Percentiles rank a stretch among this genome's conserved stretches.
These are phyloP conservation scores for Astragalus membranaceus DNA, from an alignment of 306 rosid species.

Conservation along the genomic window DNA sequence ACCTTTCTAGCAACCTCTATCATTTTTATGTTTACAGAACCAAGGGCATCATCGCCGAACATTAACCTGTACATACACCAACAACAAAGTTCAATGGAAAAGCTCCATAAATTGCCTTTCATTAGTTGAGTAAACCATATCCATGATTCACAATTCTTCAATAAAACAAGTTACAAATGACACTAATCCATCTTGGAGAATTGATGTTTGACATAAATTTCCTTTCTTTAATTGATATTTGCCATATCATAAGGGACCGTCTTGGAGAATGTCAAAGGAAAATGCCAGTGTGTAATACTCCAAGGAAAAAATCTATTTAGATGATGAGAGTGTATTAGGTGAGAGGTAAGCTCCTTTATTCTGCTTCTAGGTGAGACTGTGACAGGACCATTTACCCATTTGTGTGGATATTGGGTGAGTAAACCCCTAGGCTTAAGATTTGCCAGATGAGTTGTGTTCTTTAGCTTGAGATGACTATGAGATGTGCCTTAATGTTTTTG, in stretches of 20 bases:
- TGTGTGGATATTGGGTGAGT: not conserved
- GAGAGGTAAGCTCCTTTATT: too few relatives aligned
- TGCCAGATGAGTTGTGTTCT: not conserved
- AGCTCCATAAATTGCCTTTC: not conserved
- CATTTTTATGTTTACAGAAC: constrained; percentile 79
- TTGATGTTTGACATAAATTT: not conserved
- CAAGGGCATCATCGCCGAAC: constrained; percentile 85
- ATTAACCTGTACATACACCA: constrained; percentile 45
- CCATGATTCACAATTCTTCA: not conserved
- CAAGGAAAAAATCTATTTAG: not conserved
- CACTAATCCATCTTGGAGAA: not conserved
- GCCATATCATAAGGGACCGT: not conserved
- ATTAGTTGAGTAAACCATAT: not conserved
- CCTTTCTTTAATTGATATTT: not conserved
- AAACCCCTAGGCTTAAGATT: not conserved
- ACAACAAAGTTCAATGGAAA: constrained; percentile 2
- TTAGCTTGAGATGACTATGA: not conserved
- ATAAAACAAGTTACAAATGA: not conserved
- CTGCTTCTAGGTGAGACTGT: too few relatives aligned
- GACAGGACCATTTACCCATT: not conserved
- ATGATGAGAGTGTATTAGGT: not conserved
- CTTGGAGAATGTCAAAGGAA: not conserved
- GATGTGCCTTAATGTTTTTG: not conserved
- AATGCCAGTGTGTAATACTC: not conserved
- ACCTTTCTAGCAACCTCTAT: constrained; percentile 76